Evolutionary conservation across 192 early-diverging fungal genomes (phyloP).

Genomic region (Spinellus fusiger): DNA sequence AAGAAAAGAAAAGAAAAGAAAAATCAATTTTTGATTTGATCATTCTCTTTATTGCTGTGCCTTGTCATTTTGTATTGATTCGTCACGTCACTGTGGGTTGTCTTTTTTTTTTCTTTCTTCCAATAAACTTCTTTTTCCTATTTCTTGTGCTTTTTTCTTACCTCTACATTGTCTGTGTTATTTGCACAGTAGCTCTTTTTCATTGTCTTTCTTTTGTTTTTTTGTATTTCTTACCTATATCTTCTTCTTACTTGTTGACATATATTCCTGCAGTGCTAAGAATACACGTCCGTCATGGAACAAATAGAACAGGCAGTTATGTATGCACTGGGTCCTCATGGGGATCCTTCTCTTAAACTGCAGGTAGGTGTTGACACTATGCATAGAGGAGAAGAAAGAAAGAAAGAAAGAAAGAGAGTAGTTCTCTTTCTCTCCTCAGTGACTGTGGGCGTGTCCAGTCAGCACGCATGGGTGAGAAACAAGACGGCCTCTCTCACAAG

Average conservation of each 20-base stretch:
- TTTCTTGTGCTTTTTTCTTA: too few species aligned
- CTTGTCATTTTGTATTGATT: too few species aligned
- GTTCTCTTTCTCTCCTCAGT: neutral
- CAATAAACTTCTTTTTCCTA: neutral
- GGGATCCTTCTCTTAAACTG: conserved; percentile 57
- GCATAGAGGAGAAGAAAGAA: too few species aligned
- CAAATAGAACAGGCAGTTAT: conserved; percentile 78
- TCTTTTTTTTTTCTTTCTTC: neutral
- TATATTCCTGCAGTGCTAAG: neutral
- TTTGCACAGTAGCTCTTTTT: neutral
- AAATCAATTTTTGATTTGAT: too few species aligned
- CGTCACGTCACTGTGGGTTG: neutral
- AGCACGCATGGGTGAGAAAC: too few species aligned
- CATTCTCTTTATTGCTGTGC: too few species aligned
- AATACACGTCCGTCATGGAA: conserved; percentile 38
- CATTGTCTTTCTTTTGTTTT: neutral
- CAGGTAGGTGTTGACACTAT: conserved; percentile 51
- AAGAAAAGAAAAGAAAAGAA: too few species aligned
- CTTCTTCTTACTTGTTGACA: too few species aligned
- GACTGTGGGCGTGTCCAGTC: too few species aligned
- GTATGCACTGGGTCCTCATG: conserved; percentile 68
- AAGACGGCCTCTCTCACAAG: neutral
- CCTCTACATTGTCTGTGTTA: too few species aligned
- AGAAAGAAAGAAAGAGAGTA: neutral
- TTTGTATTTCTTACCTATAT: neutral